phyloP scores from a whole-genome alignment of 371 early-diverging fungal species.

The Mucor racemosus region DNA sequence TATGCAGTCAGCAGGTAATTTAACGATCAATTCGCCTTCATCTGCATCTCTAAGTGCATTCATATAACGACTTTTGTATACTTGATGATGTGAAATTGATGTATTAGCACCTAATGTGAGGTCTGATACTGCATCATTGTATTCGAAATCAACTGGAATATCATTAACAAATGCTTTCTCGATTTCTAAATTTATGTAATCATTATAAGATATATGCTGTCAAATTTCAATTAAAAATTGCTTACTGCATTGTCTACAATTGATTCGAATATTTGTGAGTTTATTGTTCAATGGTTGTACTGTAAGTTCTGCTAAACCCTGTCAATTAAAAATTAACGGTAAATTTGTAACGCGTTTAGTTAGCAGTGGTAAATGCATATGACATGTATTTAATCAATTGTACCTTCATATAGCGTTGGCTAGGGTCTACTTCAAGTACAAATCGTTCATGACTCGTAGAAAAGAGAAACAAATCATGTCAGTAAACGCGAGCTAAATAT shows the following conservation, averaged over 20 bases:
- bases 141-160: constrained; percentile 52
- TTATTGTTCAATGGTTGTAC: constrained; percentile 59
- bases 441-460: constrained; percentile 60
- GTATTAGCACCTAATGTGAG: constrained; percentile 52
- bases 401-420: constrained; percentile 42
- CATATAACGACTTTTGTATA: constrained; percentile 62
- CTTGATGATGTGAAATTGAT: constrained; percentile 60
- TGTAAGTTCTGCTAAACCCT: constrained; percentile 71
- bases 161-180: constrained; percentile 63
- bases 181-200: constrained; percentile 48
- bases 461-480: constrained; percentile 15
- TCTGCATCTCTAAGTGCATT: constrained; percentile 65
- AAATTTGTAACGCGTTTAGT: neutral
- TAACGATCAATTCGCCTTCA: constrained; percentile 70
- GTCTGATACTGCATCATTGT: constrained; percentile 58
- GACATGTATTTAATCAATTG: neutral
- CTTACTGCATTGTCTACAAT: constrained; percentile 70
- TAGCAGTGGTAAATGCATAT: neutral
- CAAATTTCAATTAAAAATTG: neutral
- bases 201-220: neutral
- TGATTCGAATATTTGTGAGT: constrained; percentile 54
- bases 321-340: neutral
- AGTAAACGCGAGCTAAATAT: constrained; percentile 17
- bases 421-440: constrained; percentile 55
- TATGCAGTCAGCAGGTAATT: constrained; percentile 59